phyloP scores from a whole-genome alignment of 108 stramenopile genomes.

The Nitzschia sp. region DNA sequence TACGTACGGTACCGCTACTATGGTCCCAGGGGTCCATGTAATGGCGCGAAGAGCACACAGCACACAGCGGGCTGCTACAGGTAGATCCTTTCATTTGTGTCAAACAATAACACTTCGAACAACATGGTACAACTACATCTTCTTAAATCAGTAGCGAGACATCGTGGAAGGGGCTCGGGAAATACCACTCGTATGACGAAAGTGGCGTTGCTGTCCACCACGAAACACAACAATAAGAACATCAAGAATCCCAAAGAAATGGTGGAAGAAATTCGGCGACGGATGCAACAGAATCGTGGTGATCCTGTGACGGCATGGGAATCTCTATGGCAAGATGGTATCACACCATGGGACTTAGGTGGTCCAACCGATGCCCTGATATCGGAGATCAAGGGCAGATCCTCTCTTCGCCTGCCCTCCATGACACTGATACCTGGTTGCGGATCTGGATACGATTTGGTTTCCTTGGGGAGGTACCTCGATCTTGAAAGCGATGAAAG shows the following conservation, averaged over 20 bases:
- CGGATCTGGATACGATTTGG: constrained; percentile 33
- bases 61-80: no score
- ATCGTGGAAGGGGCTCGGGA: no score
- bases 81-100: no score
- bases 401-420: not conserved
- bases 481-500: not conserved
- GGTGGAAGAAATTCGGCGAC: constrained; percentile 7
- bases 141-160: no score
- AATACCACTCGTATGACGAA: no score
- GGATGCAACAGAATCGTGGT: not conserved
- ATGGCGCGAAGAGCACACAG: no score
- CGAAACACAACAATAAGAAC: no score
- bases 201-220: no score
- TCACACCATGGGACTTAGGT: constrained; percentile 42
- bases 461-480: constrained; percentile 19
- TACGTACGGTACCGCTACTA: no score
- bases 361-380: constrained; percentile 24
- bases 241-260: not conserved
- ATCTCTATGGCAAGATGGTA: constrained; percentile 27
- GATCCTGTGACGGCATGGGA: constrained; percentile 20
- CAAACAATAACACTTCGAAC: no score
- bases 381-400: constrained; percentile 5
- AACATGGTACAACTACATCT: no score
- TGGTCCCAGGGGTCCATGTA: no score
- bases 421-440: constrained; percentile 33